Evolutionary conservation across 1,284 basidiomycete genomes (phyloP).

Genomic region (Austropuccinia psidii): DNA sequence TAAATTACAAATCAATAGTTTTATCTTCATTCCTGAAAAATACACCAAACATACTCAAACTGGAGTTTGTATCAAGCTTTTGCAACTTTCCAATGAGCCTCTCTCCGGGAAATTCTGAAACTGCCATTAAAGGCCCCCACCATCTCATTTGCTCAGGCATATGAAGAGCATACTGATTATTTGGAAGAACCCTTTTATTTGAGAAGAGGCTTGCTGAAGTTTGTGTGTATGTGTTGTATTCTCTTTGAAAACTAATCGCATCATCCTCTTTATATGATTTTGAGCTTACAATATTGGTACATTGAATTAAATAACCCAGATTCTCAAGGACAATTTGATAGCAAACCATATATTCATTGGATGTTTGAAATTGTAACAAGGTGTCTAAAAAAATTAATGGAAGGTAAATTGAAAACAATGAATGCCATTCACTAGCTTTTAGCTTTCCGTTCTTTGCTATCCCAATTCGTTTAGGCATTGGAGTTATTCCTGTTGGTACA

Average conservation of each 20-base stretch:
- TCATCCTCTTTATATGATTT: too few species aligned
- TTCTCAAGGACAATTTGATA: background rate
- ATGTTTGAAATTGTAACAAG: background rate
- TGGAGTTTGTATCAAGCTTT: background rate
- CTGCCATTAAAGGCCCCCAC: constrained; percentile 6
- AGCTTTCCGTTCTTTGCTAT: constrained; percentile 7
- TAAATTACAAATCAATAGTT: too few species aligned
- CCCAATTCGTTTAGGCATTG: background rate
- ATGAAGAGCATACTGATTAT: constrained; percentile 23
- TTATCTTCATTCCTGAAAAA: too few species aligned
- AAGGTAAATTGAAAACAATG: constrained; percentile 17
- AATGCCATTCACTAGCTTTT: constrained; percentile 16
- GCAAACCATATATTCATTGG: too few species aligned
- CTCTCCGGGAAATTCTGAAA: constrained; percentile 21
- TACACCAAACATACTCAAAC: too few species aligned
- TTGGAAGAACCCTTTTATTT: background rate
- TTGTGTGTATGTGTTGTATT: background rate
- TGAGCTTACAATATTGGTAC: constrained; percentile 19
- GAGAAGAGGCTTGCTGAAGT: background rate
- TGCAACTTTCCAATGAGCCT: background rate
- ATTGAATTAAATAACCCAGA: constrained; percentile 23
- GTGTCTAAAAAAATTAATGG: constrained; percentile 22
- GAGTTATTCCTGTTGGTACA: background rate
- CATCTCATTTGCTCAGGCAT: background rate
- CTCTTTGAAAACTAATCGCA: background rate